Evolutionary conservation across 2,329 filamentous ascomycete species (phyloP).

Genomic region (Fusarium tanahbumbuense): DNA sequence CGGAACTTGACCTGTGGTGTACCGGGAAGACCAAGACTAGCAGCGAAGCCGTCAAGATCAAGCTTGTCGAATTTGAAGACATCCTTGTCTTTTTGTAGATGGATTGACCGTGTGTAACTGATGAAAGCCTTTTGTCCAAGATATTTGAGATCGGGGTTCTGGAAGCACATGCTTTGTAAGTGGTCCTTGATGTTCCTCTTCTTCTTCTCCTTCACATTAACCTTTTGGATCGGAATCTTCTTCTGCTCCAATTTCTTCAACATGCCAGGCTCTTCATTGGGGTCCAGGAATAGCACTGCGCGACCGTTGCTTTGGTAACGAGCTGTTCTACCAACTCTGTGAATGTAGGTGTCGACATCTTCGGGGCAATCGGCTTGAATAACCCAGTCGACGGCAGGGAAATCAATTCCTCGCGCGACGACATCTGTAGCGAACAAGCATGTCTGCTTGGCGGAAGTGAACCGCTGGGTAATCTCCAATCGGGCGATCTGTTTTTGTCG

Average conservation of each 20-base stretch:
- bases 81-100: slow-evolving; percentile 91
- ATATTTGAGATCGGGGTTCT: slow-evolving; percentile 93
- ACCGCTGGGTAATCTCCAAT: slow-evolving; percentile 86
- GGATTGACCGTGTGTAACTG: slow-evolving; percentile 85
- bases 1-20: slow-evolving; percentile 93
- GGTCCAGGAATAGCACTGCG: slow-evolving; percentile 91
- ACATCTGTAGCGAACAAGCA: slow-evolving; percentile 97
- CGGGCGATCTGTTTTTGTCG: slow-evolving; percentile 92
- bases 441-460: slow-evolving; percentile 81
- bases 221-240: slow-evolving; percentile 87
- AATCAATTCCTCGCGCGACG: slow-evolving; percentile 92
- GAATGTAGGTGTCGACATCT: slow-evolving; percentile 97
- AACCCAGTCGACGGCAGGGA: slow-evolving; percentile 97
- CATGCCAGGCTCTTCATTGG: slow-evolving; percentile 94
- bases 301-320: slow-evolving; percentile 88
- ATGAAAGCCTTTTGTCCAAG: slow-evolving; percentile 96
- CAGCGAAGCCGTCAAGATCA: slow-evolving; percentile 86
- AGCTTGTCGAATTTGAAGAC: slow-evolving; percentile 87
- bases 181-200: slow-evolving; percentile 86
- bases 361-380: slow-evolving; percentile 98
- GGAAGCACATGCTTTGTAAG: slow-evolving; percentile 94
- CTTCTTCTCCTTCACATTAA: slow-evolving; percentile 90
- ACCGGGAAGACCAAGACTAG: slow-evolving; percentile 88
- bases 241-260: slow-evolving; percentile 84
- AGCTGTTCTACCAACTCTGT: slow-evolving; percentile 94